Evolutionary conservation across 805 yeast species (phyloP), one percentile per base, ranked within the genome.

Genomic region (Tetrapisispora nanseiensis): DNA sequence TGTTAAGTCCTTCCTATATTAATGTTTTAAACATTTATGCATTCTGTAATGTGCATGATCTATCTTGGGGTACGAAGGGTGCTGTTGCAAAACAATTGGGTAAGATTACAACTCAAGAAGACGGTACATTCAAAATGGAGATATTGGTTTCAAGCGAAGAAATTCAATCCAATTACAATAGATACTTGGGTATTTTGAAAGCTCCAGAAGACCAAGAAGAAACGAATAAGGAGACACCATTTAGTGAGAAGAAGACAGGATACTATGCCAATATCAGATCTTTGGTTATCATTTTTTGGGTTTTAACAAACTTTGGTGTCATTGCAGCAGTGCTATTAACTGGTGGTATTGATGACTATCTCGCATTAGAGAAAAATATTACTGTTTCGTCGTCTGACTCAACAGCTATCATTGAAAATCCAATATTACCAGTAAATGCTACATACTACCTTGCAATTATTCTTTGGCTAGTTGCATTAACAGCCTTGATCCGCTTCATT

Each of bases 11-110:
- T 0, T 77, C 94, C 0, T 92, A 89, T 61, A 80, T 87, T 63
- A 89, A 90, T 56, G 90, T 89, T 41, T 69, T 90, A 57, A 87
- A 86, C 62, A 90, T 90, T 47, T 90, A 90, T 64, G 95, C 97
- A 2, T 89, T 90, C 61, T 89, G 97, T 69, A 90, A 90, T 63
- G 82, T 90, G 46, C 95, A 90, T 62, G 98, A 90, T 68, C 80
- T 90, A 37, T 84, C 96, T 6, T 90, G 97, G 97, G 97, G 97
- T 60, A 90, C 95, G 4, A 86, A 89, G 61, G 95, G 95, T 37
- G 86, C 80, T 39, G 78, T 76, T 10, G 72, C 77, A 36, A 57
- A 75, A 69, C 65, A 95, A 75, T 70, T 92, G 53, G 97, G 97
- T 46, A 78, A 81, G 35, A 96, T 95, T 20, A 84, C 81, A 54